A percentile compares a stretch with the other conserved stretches of the same genome.
Evolutionary conservation across 371 early-diverging fungal genomes (phyloP).

Genomic region (Chytridium lagenaria): DNA sequence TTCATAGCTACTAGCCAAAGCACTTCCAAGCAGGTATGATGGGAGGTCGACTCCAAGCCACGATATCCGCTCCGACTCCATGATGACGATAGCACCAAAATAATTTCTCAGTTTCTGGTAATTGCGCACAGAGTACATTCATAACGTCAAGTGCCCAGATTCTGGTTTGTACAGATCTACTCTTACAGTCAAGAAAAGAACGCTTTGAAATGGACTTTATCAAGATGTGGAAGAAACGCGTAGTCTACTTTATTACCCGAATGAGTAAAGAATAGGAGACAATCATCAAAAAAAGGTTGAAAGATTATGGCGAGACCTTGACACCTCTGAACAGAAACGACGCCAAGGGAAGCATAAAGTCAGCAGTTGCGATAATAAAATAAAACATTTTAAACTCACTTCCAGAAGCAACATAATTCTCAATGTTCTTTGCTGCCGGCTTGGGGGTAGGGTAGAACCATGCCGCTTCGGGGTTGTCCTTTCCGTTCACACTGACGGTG

Average conservation of each 20-base stretch:
- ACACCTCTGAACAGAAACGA: neutral
- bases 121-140: too few species aligned
- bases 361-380: neutral
- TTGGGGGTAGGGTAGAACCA: slow-evolving; percentile 50
- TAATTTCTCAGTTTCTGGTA: too few species aligned
- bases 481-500: slow-evolving; percentile 29
- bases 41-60: neutral
- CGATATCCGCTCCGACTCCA: neutral
- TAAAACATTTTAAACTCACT: neutral
- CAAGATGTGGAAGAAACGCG: too few species aligned
- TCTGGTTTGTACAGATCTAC: too few species aligned
- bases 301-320: neutral
- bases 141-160: too few species aligned
- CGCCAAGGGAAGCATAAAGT: neutral
- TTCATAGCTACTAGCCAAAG: slow-evolving; percentile 6
- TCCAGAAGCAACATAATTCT: slow-evolving; percentile 14
- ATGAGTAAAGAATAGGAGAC: too few species aligned
- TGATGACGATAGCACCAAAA: too few species aligned
- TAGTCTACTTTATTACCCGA: too few species aligned
- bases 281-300: too few species aligned
- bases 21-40: slow-evolving; percentile 10
- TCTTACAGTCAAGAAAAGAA: too few species aligned
- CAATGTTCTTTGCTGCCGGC: slow-evolving; percentile 39
- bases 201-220: too few species aligned
- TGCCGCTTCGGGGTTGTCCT: slow-evolving; percentile 8